A percentile compares a stretch with the other conserved stretches of the same genome.
Conservation (phyloP, 768 basidiomycete genomes). For the Suillus subaureus region DNA sequence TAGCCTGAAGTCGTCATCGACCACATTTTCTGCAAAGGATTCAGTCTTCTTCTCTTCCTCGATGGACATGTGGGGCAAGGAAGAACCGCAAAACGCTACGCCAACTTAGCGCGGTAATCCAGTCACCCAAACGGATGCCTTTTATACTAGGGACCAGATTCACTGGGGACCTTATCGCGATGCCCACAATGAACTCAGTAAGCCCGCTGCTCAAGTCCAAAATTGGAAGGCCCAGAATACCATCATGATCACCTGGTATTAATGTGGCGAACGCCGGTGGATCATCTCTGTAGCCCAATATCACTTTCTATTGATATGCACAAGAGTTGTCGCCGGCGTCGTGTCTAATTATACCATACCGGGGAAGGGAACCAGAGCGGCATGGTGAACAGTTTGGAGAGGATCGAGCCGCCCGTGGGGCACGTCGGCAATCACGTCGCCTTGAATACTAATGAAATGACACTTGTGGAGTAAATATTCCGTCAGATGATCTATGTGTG, state of each 20-base stretch:
- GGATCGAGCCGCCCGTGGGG: not conserved
- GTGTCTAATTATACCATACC: not conserved
- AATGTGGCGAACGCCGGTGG: not conserved
- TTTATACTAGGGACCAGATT: conserved; percentile 5
- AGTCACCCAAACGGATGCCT: not conserved
- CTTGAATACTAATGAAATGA: not conserved
- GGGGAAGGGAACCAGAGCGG: not conserved
- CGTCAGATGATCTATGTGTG: not conserved
- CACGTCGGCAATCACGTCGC: not conserved
- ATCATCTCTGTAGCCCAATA: not conserved
- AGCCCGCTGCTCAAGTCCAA: not conserved
- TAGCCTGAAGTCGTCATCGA: conserved; percentile 16
- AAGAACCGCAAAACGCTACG: not conserved
- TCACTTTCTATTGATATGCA: not conserved
- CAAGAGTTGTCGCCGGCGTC: not conserved
- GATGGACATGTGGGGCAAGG: conserved; percentile 12
- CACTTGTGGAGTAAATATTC: not conserved
- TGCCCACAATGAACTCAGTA: conserved; percentile 1
- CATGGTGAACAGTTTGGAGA: not conserved
- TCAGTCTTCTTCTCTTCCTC: conserved; percentile 14
- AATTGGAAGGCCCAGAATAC: not conserved
- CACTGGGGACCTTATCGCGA: not conserved
- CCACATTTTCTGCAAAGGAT: conserved; percentile 14
- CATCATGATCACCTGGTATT: not conserved
- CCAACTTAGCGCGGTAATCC: not conserved